Base-by-base conservation (phyloP, 805 yeast species). In the Wickerhamiella hasegawae region DNA sequence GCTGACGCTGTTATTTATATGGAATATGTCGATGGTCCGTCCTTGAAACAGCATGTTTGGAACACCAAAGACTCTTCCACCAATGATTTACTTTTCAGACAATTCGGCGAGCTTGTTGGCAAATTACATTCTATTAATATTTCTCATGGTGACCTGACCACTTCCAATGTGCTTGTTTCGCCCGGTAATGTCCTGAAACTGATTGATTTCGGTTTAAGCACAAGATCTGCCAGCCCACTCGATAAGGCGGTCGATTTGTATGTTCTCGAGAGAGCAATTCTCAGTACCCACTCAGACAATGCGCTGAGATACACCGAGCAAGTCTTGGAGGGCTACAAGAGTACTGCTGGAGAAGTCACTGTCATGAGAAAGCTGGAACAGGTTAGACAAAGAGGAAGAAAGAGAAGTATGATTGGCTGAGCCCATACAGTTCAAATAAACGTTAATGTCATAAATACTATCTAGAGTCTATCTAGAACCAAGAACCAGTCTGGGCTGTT, bases 161-260 rank as follows among this genome's bases (percentile, higher is more conserved):
- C 87, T 17, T 85, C 97, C 0, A 90, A 90, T 48, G 71, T 84
- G 18, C 67, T 90, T 31, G 43, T 45, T 4, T 24, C 9, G n/a
- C 22, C 28, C 18, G 25, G n/a, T 12, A 24, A 28, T 24, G 23
- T 22, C 20, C 49, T 85, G 12, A 69, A 62, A 23, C 55, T 90
- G 44, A 90, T 90, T 36, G 98, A 90, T 52, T 90, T 90, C 58
- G 98, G 98, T 0, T 63, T 90, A 15, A 79, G 93, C 2, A 72
- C 84, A 10, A 73, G 73, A 38, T 73, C 93, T 0, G 49, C 45
- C 2, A 33, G 37, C 5, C 20, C 36, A 15, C 98, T 90, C 48
- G 97, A 87, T 49, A 84, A 82, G 55, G 97, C 97, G 3, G 98
- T 90, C n/a, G 98, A 90, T 54, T 55, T 90, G 40, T 90, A 90